Base-by-base conservation (phyloP, 345 rosid genomes). In the Kernera saxatilis region DNA sequence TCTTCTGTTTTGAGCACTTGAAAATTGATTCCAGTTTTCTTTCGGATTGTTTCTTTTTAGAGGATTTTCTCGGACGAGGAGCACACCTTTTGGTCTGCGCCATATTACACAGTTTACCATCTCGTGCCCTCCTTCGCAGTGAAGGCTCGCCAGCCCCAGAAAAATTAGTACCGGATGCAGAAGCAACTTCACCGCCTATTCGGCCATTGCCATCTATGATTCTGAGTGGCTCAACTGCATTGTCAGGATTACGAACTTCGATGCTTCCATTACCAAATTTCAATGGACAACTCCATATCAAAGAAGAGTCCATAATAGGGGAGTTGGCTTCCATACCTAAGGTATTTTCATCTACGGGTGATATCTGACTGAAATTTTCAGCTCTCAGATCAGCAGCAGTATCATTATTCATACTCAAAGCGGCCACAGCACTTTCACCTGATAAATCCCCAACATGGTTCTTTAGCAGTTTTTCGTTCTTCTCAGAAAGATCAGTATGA, bases 1-100 rank as follows among this genome's bases (percentile, higher is more conserved):
- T 88, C 86, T 80, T 89, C 82, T 81, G 84, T 77, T 82, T 89
- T 53, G 83, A 67, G 57, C 74, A 74, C 57, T 81, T 82, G 15
- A 79, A 65, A 52, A 80, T 52, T 35, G 80, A 62, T 33, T 82
- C 88, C 4, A 61, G 55, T 36, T 75, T 56, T 72, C 65, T 73
- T 56, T 71, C 74, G 15, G 79, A 65, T 44, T 59, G 77, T 10
- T 60, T 76, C 71, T 64, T 81, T 60, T 73, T 84, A 35, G 73
- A 54, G 11, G 77, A 79, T 29, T 70, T 81, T 80, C 77, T 77
- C 35, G 55, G 71, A 67, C 72, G 80, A 80, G 79, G 67, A 55
- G 78, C 77, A 70, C 75, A 71, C 74, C 45, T 78, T 81, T 85
- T 84, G 36, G 55, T 65, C 70, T 51, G 79, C 40, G 82, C 64